Evolutionary conservation across 179 eudicot genomes (phyloP), one percentile per base, ranked within the genome.

Genomic region (Beta corolliflora): DNA sequence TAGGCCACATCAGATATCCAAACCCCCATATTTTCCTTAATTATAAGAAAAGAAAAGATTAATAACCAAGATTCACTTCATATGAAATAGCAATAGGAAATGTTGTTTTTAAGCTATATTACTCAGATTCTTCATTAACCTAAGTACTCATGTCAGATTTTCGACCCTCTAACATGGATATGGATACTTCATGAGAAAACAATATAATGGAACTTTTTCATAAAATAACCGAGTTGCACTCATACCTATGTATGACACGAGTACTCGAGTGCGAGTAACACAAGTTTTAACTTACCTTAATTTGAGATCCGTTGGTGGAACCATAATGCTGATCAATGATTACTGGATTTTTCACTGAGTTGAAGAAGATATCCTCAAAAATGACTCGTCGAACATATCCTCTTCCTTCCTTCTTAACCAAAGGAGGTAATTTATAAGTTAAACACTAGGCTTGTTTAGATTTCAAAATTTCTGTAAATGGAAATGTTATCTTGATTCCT

Each of bases 321-420:
- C 93, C 89, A 75, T 90, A 92, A 52, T 86, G 82, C 54, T 92
- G 93, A 83, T 90, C 92, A 36, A 92, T 92, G 66, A 88, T 82
- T 63, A 92, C 83, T 5, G 93, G 93, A 63, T 90, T 87, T 71
- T 86, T 64, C 69, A 88, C 91, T 0, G 81, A 48, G 72, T 84
- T 71, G 41, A 92, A 88, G 77, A 36, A 52, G 8, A 92, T 73
- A 72, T 89, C 83, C 76, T 88, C 89, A 29, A 85, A 92, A 25
- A 36, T 79, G 71, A 90, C 84, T 29, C 88, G 83, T 31, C 83
- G 85, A 21, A 90, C 88, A 74, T 76, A 81, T 74, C 95, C 95
- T 76, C 74, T 80, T 55, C 95, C 95, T 44, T 72, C 90, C 93
- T 91, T 73, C 36, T 71, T 65, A 63, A 19, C 18, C 74, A 46